Percentiles rank a stretch among this genome's conserved stretches.
Evolutionary conservation across 169 alveolate genomes (phyloP).

Genomic region (Eimeria acervulina): DNA sequence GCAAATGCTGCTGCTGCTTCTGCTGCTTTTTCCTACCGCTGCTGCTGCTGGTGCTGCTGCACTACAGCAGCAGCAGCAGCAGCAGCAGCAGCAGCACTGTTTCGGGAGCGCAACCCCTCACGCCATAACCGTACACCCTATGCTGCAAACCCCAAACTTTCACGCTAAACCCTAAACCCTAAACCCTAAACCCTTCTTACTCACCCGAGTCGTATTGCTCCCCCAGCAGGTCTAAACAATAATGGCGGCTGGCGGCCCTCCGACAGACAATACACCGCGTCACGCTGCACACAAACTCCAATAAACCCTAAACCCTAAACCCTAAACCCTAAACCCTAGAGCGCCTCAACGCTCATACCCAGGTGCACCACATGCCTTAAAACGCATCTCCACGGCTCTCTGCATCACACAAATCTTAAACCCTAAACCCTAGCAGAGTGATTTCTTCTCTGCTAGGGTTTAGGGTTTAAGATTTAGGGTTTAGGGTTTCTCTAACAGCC

Average conservation of each 20-base stretch:
- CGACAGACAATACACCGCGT: background rate
- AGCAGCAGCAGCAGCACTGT: background rate
- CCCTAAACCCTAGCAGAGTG: conserved; percentile 55
- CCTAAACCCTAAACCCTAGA: background rate
- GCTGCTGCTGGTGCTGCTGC: no score
- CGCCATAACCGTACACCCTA: background rate
- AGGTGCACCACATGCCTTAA: background rate
- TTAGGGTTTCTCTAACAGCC: background rate
- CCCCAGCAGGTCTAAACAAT: background rate
- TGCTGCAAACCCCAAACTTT: no score
- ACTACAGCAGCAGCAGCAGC: no score
- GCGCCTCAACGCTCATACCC: background rate
- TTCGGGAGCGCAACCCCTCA: background rate
- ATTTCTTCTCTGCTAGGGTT: background rate
- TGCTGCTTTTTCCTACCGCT: no score
- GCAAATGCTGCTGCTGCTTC: background rate
- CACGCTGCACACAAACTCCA: background rate
- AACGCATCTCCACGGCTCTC: background rate
- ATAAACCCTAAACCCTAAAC: background rate
- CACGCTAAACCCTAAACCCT: background rate
- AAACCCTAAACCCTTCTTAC: no score
- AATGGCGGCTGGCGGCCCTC: background rate
- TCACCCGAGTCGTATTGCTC: background rate
- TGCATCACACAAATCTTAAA: background rate
- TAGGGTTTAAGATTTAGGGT: conserved; percentile 22